Evolutionary conservation across 1,284 basidiomycete species (phyloP).

Genomic region (Cyathus pygmaeus): DNA sequence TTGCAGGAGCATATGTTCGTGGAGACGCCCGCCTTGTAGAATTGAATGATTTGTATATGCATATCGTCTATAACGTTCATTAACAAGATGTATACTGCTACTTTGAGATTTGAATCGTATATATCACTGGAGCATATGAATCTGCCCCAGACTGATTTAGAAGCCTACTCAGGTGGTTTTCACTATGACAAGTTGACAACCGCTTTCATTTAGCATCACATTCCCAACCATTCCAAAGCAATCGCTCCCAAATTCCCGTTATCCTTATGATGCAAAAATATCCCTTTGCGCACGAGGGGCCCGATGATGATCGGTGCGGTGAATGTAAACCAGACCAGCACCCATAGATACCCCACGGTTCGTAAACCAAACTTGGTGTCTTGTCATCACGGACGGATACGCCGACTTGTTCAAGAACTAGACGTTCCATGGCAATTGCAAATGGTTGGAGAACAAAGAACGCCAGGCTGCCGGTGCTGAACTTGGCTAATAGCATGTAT

Average conservation of each 20-base stretch:
- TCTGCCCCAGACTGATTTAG: no score
- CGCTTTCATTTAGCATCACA: no score
- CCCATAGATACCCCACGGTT: conserved; percentile 34
- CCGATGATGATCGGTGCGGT: conserved; percentile 26
- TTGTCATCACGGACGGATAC: not conserved
- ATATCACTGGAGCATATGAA: no score
- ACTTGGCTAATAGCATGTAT: conserved; percentile 28
- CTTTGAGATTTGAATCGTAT: no score
- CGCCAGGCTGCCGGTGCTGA: conserved; percentile 22
- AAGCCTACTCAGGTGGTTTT: no score
- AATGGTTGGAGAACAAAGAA: conserved; percentile 38
- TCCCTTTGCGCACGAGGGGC: conserved; percentile 13
- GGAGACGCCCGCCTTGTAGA: not conserved
- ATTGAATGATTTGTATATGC: no score
- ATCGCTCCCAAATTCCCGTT: not conserved
- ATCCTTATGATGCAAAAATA: conserved; percentile 13
- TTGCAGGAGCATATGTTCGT: not conserved
- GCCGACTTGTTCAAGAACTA: conserved; percentile 11
- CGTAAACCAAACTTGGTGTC: not conserved
- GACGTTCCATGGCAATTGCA: conserved; percentile 29
- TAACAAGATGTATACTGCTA: no score
- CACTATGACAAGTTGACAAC: no score
- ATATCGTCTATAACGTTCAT: no score
- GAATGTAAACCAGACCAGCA: conserved; percentile 29
- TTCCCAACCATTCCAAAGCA: no score